Conservation (phyloP, 1,284 basidiomycete genomes). For the Cryptococcus hybrid region DNA sequence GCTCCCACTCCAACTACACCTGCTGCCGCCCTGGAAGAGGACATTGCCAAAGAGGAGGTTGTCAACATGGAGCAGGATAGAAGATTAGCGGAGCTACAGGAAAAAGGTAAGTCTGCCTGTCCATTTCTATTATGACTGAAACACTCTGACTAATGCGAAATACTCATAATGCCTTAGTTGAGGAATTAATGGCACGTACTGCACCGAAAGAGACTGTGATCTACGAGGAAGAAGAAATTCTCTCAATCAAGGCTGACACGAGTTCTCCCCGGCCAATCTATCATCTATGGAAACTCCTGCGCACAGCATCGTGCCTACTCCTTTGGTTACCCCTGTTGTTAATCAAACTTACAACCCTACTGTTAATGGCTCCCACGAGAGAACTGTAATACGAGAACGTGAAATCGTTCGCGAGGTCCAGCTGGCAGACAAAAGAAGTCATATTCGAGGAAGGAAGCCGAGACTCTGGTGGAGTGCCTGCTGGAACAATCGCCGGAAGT, state of each 20-base stretch:
- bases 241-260: slow-evolving; percentile 8
- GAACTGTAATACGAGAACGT: slow-evolving; percentile 30
- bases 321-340: not conserved
- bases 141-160: not conserved
- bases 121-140: too few relatives aligned
- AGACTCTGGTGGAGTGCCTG: not conserved
- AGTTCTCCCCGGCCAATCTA: slow-evolving; percentile 6
- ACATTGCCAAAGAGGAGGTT: slow-evolving; percentile 13
- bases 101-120: slow-evolving; percentile 30
- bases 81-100: slow-evolving; percentile 35
- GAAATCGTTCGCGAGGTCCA: slow-evolving; percentile 32
- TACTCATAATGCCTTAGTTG: slow-evolving; percentile 18
- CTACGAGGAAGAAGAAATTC: slow-evolving; percentile 15
- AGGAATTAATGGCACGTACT: slow-evolving; percentile 31
- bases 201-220: slow-evolving; percentile 6
- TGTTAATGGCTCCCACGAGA: slow-evolving; percentile 18
- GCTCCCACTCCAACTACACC: slow-evolving; percentile 17
- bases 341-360: slow-evolving; percentile 2
- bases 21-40: slow-evolving; percentile 15
- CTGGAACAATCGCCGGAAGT: not conserved
- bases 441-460: slow-evolving; percentile 18
- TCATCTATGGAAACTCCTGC: slow-evolving; percentile 3
- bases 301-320: not conserved
- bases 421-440: slow-evolving; percentile 21
- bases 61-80: slow-evolving; percentile 41